phyloP scores from a whole-genome alignment of 805 yeast species.

The Candida koratica region DNA sequence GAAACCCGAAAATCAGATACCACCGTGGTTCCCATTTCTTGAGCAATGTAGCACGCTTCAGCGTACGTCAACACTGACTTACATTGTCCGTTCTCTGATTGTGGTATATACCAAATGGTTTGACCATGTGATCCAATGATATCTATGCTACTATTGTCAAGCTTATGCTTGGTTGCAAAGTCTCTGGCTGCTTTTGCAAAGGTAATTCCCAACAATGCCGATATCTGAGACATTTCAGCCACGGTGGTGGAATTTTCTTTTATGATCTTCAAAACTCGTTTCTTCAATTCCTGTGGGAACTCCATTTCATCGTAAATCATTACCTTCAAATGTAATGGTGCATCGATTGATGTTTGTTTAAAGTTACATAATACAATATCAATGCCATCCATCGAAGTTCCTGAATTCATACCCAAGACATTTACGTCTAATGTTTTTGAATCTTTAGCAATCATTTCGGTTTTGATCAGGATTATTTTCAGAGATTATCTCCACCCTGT shows the following conservation, averaged over 20 bases:
- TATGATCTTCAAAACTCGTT: slow-evolving; percentile 9
- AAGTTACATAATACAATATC: slow-evolving; percentile 15
- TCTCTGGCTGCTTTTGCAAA: slow-evolving; percentile 12
- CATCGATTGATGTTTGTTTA: slow-evolving; percentile 8
- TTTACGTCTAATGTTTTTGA: slow-evolving; percentile 7
- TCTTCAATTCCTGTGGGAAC: slow-evolving; percentile 11
- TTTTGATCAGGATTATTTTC: too few species aligned
- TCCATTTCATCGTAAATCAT: slow-evolving; percentile 14
- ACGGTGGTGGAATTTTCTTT: slow-evolving; percentile 13
- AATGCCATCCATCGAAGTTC: slow-evolving; percentile 17
- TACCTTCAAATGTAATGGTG: slow-evolving; percentile 12
- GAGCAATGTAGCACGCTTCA: slow-evolving; percentile 19
- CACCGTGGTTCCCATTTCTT: slow-evolving; percentile 16
- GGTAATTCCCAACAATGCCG: slow-evolving; percentile 12
- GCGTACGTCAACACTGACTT: slow-evolving; percentile 20
- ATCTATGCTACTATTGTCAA: slow-evolving; percentile 14
- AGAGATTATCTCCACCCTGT: too few species aligned
- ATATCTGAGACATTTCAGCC: slow-evolving; percentile 14
- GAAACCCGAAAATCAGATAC: slow-evolving; percentile 21
- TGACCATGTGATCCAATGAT: slow-evolving; percentile 24
- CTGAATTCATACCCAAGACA: slow-evolving; percentile 13
- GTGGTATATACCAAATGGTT: slow-evolving; percentile 21
- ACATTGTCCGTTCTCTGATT: slow-evolving; percentile 11
- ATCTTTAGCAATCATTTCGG: not conserved
- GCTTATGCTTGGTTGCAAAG: slow-evolving; percentile 9